Conservation (phyloP, 352 stramenopile species). For the Phytopythium sindhum region DNA sequence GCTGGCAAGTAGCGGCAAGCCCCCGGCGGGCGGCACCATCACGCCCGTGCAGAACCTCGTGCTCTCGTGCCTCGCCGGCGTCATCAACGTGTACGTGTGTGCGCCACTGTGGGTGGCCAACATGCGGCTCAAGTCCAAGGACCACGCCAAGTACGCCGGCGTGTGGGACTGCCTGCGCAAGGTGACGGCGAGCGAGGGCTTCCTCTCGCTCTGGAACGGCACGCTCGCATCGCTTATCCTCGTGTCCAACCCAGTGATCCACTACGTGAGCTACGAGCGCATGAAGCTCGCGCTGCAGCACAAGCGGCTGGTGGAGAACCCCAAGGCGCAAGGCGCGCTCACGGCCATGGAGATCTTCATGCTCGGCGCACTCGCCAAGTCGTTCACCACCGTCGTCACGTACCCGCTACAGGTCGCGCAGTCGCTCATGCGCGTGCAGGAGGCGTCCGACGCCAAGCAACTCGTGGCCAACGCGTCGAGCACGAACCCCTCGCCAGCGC, state of each 20-base stretch:
- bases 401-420: constrained; percentile 95
- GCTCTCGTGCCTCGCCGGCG: constrained; percentile 69
- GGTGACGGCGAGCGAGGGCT: constrained; percentile 68
- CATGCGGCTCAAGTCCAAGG: constrained; percentile 89
- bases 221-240: constrained; percentile 90
- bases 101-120: constrained; percentile 94
- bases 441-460: constrained; percentile 16
- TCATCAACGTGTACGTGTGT: constrained; percentile 83
- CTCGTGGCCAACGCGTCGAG: neutral
- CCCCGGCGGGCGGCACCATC: constrained; percentile 29
- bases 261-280: constrained; percentile 94
- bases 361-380: constrained; percentile 90
- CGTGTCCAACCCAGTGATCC: constrained; percentile 94
- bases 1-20: constrained; percentile 29
- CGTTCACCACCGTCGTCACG: constrained; percentile 89
- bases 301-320: constrained; percentile 18
- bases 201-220: constrained; percentile 89
- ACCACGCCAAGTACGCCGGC: constrained; percentile 57
- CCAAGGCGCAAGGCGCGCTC: constrained; percentile 26
- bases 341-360: constrained; percentile 88
- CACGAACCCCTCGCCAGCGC: neutral
- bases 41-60: constrained; percentile 55
- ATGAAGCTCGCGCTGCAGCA: constrained; percentile 79
- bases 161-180: constrained; percentile 52
- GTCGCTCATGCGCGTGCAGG: constrained; percentile 81